phyloP scores from a whole-genome alignment of 2,329 filamentous ascomycete genomes.

The Stemphylium vesicarium region DNA sequence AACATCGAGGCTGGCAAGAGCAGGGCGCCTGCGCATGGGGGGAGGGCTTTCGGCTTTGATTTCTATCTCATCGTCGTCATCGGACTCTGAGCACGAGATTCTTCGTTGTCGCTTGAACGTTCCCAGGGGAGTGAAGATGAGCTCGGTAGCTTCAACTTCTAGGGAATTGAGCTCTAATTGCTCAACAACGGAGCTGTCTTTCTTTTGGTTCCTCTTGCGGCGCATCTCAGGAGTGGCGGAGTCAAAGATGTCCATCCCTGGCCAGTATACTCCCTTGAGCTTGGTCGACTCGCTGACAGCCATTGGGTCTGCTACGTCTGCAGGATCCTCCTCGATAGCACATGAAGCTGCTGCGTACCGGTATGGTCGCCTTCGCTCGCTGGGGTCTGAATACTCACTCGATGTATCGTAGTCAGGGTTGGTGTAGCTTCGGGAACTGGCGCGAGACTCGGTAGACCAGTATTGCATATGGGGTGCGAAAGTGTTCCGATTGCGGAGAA shows the following conservation, averaged over 20 bases:
- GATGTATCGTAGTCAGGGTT: constrained; percentile 48
- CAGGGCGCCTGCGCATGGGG: constrained; percentile 31
- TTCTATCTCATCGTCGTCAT: constrained; percentile 48
- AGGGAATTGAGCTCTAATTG: constrained; percentile 70
- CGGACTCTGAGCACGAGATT: constrained; percentile 54
- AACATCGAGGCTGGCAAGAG: constrained; percentile 40
- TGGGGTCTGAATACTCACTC: constrained; percentile 46
- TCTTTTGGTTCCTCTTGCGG: constrained; percentile 78
- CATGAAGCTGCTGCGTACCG: constrained; percentile 35
- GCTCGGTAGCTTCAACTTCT: constrained; percentile 68
- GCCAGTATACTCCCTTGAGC: constrained; percentile 76
- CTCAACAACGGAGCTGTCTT: constrained; percentile 72
- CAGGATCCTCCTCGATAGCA: constrained; percentile 41
- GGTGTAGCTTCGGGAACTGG: constrained; percentile 46
- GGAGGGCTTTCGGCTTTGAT: constrained; percentile 46
- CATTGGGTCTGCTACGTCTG: constrained; percentile 31
- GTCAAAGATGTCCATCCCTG: constrained; percentile 83
- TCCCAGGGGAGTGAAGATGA: constrained; percentile 62
- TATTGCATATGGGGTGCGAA: constrained; percentile 48
- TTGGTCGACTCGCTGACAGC: constrained; percentile 52
- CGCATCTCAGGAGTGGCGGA: constrained; percentile 76
- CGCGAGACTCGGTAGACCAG: constrained; percentile 46
- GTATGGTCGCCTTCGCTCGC: constrained; percentile 32
- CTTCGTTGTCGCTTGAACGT: constrained; percentile 51
- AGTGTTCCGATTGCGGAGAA: constrained; percentile 37